These are phyloP conservation scores for Roridomyces roridus DNA, from an alignment of 768 basidiomycete genomes.

Conservation along the genomic window DNA sequence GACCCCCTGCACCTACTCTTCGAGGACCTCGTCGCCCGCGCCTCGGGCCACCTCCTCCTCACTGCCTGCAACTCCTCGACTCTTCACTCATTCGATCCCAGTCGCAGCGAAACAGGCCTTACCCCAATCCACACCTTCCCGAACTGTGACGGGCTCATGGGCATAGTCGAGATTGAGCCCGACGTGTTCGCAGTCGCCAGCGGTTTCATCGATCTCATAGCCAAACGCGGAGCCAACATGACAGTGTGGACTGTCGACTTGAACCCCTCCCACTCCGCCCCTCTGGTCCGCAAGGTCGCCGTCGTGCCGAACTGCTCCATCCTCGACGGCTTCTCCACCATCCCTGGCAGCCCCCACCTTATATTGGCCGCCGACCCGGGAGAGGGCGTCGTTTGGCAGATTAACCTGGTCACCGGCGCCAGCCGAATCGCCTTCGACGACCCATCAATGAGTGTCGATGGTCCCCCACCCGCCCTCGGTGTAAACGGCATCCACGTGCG, in stretches of 20 bases:
- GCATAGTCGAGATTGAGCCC: conserved; percentile 10
- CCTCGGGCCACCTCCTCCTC: conserved; percentile 6
- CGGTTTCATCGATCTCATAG: conserved; percentile 1
- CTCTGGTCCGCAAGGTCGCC: conserved; percentile 10
- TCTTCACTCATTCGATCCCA: conserved; percentile 6
- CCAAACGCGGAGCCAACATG: background rate
- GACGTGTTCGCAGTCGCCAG: conserved; percentile 9
- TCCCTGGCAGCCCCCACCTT: conserved; percentile 13
- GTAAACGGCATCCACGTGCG: conserved; percentile 11
- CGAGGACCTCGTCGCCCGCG: conserved; percentile 13
- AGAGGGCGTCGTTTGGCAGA: conserved; percentile 8
- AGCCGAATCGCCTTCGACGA: conserved; percentile 8
- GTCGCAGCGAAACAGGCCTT: background rate
- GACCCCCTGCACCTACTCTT: background rate
- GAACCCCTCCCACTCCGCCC: conserved; percentile 3
- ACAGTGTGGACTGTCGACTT: conserved; percentile 12
- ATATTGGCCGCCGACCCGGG: conserved; percentile 6
- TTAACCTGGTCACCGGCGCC: too few species aligned
- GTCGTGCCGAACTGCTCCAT: conserved; percentile 6
- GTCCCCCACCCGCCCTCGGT: background rate
- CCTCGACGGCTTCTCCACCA: conserved; percentile 5
- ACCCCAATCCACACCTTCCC: conserved; percentile 13
- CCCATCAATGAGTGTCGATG: conserved; percentile 1
- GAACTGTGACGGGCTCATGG: conserved; percentile 2
- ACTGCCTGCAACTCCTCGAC: conserved; percentile 6